Evolutionary conservation across 768 basidiomycete species (phyloP), one percentile per base, ranked within the genome.

Genomic region (Calocera viscosa): DNA sequence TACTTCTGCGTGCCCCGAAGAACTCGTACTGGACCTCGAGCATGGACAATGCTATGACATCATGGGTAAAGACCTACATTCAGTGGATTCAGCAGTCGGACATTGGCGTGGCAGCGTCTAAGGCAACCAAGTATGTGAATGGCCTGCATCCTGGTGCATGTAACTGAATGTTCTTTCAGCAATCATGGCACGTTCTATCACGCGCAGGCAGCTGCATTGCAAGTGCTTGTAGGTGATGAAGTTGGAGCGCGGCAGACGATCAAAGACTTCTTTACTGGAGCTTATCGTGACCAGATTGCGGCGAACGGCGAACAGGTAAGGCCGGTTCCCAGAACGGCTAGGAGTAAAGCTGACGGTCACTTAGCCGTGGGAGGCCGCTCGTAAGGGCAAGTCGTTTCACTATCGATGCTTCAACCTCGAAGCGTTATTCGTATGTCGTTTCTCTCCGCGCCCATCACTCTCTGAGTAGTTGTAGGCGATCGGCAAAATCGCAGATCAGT

Each of bases 181-280:
- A 88, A 88, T 69, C 87, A 87, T 69, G 86, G 84, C 34, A 78
- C 82, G 0, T 88, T 83, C 74, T 88, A 82, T 73, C 82, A 78
- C 71, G 83, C 82, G 69, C 86, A 89, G 71, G 77, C 83, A 0
- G 81, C 82, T 0, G 78, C 85, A 0, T 73, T 86, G 43, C 82
- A 85, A 70, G 73, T 86, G 40, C 72, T 88, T 12, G 77, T 81
- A 30, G 80, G 81, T 53, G 82, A 87, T 73, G 72, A 73, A 2
- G 68, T 72, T 10, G 84, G 83, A 19, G 85, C 86, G 2, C 74
- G 76, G 53, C 72, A 76, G 26, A 77, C 79, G 19, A 78, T 83
- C 0, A 72, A 80, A 30, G 77, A 75, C 0, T 88, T 82, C 71
- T 88, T 87, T 73, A 73, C 74, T 12, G 76, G 72, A 1, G 77